phyloP scores from a whole-genome alignment of 768 basidiomycete genomes.

The Suillus brevipes region DNA sequence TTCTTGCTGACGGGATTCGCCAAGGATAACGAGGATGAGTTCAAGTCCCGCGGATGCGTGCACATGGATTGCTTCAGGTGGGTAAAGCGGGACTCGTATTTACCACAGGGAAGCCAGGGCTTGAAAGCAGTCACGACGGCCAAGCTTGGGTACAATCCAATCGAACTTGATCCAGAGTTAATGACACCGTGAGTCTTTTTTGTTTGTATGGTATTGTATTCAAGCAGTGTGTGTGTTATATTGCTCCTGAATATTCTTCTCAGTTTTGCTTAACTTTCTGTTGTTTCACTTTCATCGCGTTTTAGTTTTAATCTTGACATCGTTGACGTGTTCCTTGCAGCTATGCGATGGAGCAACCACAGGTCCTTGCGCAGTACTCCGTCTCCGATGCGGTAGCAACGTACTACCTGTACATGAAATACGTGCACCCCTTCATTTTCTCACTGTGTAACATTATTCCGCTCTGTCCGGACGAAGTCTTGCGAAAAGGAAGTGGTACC shows the following conservation, averaged over 20 bases:
- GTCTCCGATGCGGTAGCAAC: slow-evolving; percentile 99
- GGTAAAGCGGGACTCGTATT: slow-evolving; percentile 98
- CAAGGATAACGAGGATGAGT: slow-evolving; percentile 92
- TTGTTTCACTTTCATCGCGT: not conserved
- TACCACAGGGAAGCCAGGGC: slow-evolving; percentile 98
- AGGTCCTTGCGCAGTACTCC: slow-evolving; percentile 93
- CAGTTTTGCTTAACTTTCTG: not conserved
- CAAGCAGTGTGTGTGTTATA: not conserved
- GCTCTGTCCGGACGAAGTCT: slow-evolving; percentile 91
- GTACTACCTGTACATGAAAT: slow-evolving; percentile 99
- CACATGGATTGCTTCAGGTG: slow-evolving; percentile 99
- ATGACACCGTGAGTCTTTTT: slow-evolving; percentile 88
- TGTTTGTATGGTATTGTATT: not conserved
- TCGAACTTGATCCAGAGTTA: slow-evolving; percentile 95
- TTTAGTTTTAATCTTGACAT: slow-evolving; percentile 9
- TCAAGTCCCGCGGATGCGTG: slow-evolving; percentile 86
- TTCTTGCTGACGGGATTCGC: slow-evolving; percentile 91
- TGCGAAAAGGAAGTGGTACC: slow-evolving; percentile 95
- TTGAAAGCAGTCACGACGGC: slow-evolving; percentile 96
- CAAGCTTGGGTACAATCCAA: slow-evolving; percentile 95
- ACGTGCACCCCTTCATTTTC: slow-evolving; percentile 99
- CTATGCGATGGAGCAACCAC: slow-evolving; percentile 95
- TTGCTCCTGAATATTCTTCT: not conserved
- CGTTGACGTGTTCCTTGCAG: slow-evolving; percentile 38
- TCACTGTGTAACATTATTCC: slow-evolving; percentile 99